Percentiles rank a stretch among this genome's conserved stretches.
Conservation (phyloP, 2,329 filamentous ascomycete genomes). For the Rhynchosporium agropyri region DNA sequence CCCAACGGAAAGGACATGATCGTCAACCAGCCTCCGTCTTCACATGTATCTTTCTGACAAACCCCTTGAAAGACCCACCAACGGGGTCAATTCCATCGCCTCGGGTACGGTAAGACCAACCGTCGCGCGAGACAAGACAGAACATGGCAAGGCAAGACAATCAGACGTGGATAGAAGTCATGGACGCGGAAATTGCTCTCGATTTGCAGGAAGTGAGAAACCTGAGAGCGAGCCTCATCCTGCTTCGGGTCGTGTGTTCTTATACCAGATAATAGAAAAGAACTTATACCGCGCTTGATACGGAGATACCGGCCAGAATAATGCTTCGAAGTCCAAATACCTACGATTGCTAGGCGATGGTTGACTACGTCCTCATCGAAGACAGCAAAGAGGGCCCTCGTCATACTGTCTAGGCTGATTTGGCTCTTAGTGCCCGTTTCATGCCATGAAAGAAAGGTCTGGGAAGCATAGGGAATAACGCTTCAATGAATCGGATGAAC, state of each 20-base stretch:
- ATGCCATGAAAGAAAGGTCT: not conserved
- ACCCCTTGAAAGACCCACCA: slow-evolving; percentile 1
- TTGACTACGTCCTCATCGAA: no score
- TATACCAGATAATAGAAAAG: not conserved
- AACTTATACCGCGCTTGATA: no score
- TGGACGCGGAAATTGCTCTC: slow-evolving; percentile 12
- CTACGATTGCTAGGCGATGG: no score
- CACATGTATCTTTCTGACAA: not conserved
- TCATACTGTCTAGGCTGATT: not conserved
- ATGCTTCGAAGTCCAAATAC: no score
- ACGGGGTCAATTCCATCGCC: slow-evolving; percentile 13
- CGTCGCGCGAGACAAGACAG: not conserved
- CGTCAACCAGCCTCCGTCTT: slow-evolving; percentile 11
- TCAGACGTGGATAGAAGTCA: not conserved
- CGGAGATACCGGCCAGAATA: no score
- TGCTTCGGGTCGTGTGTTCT: not conserved
- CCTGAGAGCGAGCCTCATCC: not conserved
- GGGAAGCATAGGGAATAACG: not conserved
- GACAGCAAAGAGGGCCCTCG: no score
- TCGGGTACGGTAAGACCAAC: slow-evolving; percentile 15
- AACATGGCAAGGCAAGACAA: not conserved
- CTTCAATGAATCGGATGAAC: slow-evolving; percentile 9
- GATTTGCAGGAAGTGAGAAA: slow-evolving; percentile 5
- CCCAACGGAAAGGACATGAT: slow-evolving; percentile 17
- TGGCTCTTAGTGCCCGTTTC: not conserved